Evolutionary conservation across 163 green algal species (phyloP), one percentile per base, ranked within the genome.

Genomic region (Scenedesmus sp.): DNA sequence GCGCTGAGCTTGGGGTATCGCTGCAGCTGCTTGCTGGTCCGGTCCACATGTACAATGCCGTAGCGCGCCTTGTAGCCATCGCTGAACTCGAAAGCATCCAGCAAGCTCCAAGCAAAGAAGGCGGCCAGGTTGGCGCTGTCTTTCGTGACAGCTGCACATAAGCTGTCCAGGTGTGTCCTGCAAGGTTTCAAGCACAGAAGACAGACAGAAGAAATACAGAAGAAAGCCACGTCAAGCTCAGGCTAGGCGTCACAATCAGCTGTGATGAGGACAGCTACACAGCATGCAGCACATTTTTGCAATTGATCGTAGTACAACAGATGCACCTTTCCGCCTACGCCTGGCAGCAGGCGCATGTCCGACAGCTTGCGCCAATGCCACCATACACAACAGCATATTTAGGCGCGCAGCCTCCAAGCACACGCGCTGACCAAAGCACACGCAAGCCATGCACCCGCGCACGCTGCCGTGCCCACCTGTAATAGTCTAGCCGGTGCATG

Each of bases 21-120:
- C 26, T 60, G n/a, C 79, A 92, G 67, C 6, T 20, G 23, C 66
- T 66, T 8, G n/a, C 82, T 82, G 8, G n/a, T 55, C 23, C 93
- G 93, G 84, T 97, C 93, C 0, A 97, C 94, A 83, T 94, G 93
- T 8, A 95, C 88, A 26, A 97, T 93, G 79, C 96, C 96, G 93
- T 97, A 97, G 73, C 95, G 91, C 79, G 95, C 92, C n/a, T 77
- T 77, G 89, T 97, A 97, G 15, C 95, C 96, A 82, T 96, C 93
- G 56, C 94, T 91, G 93, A 94, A 97, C 86, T 97, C 94, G 90
- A 96, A 96, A 34, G 94, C 95, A 90, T 96, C 94, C 56, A 96
- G 82, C 12, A 95, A 34, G 15, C 57, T 92, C 93, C 93, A 96
- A 10, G 91, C 90, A 92, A 96, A 92, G 90, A 95, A 96, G 59